Percentiles rank a stretch among this genome's conserved stretches.
phyloP scores from a whole-genome alignment of 2,329 filamentous ascomycete genomes.

The Bipolaris cookei region DNA sequence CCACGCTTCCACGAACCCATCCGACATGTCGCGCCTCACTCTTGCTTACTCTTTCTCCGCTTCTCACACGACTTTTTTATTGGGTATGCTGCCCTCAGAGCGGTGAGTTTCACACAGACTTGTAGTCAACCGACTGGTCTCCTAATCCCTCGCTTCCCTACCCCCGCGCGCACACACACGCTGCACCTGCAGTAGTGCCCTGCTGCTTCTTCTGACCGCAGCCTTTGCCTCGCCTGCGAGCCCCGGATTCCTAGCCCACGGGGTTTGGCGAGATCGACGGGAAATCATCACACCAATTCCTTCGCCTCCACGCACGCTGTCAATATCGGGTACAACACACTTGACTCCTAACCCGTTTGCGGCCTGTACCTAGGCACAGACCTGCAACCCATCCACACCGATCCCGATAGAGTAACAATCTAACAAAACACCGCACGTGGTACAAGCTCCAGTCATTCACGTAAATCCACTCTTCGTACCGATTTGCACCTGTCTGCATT shows the following conservation, averaged over 20 bases:
- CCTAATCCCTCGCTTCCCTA: slow-evolving; percentile 22
- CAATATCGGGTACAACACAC: neutral
- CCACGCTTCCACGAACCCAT: neutral
- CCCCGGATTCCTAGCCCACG: slow-evolving; percentile 10
- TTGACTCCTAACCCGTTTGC: too few relatives aligned
- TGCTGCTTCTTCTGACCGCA: slow-evolving; percentile 23
- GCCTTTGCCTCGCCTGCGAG: slow-evolving; percentile 9
- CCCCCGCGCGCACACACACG: slow-evolving; percentile 18
- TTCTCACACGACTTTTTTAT: neutral
- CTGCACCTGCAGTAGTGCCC: slow-evolving; percentile 37
- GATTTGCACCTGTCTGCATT: neutral
- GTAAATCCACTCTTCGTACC: slow-evolving; percentile 7
- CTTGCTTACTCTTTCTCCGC: neutral
- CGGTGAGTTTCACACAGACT: slow-evolving; percentile 34
- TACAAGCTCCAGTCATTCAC: slow-evolving; percentile 2
- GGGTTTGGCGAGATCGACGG: slow-evolving; percentile 8
- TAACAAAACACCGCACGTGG: neutral
- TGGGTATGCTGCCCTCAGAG: slow-evolving; percentile 4
- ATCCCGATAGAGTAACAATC: neutral
- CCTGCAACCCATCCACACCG: neutral
- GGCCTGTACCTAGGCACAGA: neutral
- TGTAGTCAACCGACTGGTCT: slow-evolving; percentile 23
- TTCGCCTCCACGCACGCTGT: neutral
- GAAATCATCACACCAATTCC: slow-evolving; percentile 10
- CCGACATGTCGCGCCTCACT: slow-evolving; percentile 13